Base-by-base conservation (phyloP, 2,329 filamentous ascomycete species). In the Fusarium bulbicola region DNA sequence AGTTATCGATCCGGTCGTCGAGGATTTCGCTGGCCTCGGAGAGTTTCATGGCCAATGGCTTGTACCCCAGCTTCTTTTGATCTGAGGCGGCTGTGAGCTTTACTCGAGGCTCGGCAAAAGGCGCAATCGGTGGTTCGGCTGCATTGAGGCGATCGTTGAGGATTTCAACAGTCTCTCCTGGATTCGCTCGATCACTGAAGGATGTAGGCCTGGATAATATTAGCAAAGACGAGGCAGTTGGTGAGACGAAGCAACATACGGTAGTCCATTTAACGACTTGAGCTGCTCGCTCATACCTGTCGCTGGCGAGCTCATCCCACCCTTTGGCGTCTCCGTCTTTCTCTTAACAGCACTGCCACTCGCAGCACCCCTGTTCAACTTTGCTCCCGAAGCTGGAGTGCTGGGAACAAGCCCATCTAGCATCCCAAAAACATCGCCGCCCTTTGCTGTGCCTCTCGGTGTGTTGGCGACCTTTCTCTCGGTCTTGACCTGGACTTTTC, bases 1-100 rank as follows among this genome's bases (percentile, higher is more conserved):
- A 97, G 71, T 95, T 94, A 77, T 98, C 95, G 84, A 99, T 98
- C 76, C 95, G 89, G 82, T 98, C 95, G 82, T 99, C 96, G 13
- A 98, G 88, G 49, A 97, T 93, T 81, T 97, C 95, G 9, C 95
- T 97, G 0, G 94, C 91, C 80, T 98, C 95, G 10, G 94, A 95
- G 12, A 96, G 87, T 79, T 97, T 97, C 95, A 98, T 97, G 5
- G 94, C 92, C 86, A 98, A 92, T 5, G 95, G 93, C 79, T 95
- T 96, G 83, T 98, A 99, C 2, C 87, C 90, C 75, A 98, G 92
- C 80, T 97, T 98, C 80, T 95, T 95, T 78, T 94, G 88, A 80
- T 98, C 95, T 3, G 94, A 95, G 67, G 93, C 93, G 6, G 94
- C 93, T 11, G 92, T 95, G 26, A 97, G 87, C 79, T 93, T 95